Base-by-base conservation (phyloP, 2,329 filamentous ascomycete species). In the Mariannaea elegans region DNA sequence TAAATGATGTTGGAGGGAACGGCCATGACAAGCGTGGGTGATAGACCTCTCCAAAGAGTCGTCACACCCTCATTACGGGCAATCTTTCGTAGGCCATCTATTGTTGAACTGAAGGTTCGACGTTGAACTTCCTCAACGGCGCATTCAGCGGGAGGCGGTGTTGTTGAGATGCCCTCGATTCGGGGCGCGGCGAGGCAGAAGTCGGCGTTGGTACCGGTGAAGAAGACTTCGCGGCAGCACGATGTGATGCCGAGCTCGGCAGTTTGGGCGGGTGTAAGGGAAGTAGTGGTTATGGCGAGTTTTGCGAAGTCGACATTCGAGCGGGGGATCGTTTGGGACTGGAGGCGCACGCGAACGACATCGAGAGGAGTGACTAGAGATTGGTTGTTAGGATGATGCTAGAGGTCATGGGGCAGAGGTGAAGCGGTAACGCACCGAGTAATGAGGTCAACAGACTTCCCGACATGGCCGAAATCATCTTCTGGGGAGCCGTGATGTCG, bases 1-100 rank as follows among this genome's bases (percentile, higher is more conserved):
- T 99, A 99, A 66, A 99, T 98, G 67, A 99, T 95, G 74, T 99
- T 99, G 23, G 89, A 93, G 0, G 95, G 95, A 6, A 99, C 86
- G 0, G 93, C 89, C 95, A 99, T 99, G 65, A 93, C 85, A 19
- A 99, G 80, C 0, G 95, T 99, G 0, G 95, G 94, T n/a, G 92
- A 96, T 5, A 99, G 81, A 0, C 95, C 95, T 62, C 95, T 87
- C 94, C 95, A 99, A 32, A 99, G 79, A 2, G 94, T 95, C 23
- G 86, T 85, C 12, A 93, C 72, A 1, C 95, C 95, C 79, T 99
- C 95, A 73, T 98, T 93, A 46, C 92, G 88, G 14, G 95, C 93
- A 71, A 99, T 99, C 81, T 99, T 99, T 63, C 90, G 88, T 61
- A 99, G 78, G 1, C 93, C 95, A 71, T 99, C 95, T 67, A 97